Percentiles rank a stretch among this genome's conserved stretches.
phyloP scores from a whole-genome alignment of 192 early-diverging fungal genomes.

The Lunasporangiospora selenospora region DNA sequence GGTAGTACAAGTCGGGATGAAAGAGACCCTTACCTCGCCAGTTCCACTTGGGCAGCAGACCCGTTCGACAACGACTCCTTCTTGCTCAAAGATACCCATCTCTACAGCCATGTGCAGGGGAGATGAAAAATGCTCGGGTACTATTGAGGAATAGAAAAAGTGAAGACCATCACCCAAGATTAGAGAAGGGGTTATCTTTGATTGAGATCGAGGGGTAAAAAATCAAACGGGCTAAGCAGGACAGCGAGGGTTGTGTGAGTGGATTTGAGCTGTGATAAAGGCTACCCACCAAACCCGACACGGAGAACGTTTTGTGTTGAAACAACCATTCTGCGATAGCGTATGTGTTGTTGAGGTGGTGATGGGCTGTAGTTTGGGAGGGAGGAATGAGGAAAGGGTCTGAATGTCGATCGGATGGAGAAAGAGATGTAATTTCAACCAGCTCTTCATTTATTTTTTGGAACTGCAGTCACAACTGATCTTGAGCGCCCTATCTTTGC shows the following conservation, averaged over 20 bases:
- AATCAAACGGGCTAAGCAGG: too few relatives aligned
- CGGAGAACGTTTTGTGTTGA: constrained; percentile 39
- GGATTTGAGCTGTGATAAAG: too few relatives aligned
- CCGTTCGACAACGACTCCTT: constrained; percentile 62
- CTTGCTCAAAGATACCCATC: constrained; percentile 58
- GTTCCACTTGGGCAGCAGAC: constrained; percentile 56
- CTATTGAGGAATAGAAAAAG: constrained; percentile 27
- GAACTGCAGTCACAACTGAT: too few relatives aligned
- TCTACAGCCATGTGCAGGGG: constrained; percentile 69
- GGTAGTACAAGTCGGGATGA: too few relatives aligned
- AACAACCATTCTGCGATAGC: constrained; percentile 16
- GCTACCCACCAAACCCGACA: constrained; percentile 40
- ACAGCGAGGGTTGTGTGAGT: too few relatives aligned
- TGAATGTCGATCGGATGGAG: too few relatives aligned
- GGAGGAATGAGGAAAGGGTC: background rate
- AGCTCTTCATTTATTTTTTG: too few relatives aligned
- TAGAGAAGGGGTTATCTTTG: too few relatives aligned
- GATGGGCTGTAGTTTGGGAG: background rate
- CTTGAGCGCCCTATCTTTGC: too few relatives aligned
- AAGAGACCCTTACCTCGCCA: constrained; percentile 34
- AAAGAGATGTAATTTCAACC: too few relatives aligned
- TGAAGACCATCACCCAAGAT: too few relatives aligned
- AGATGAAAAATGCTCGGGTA: constrained; percentile 82
- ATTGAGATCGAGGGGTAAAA: too few relatives aligned
- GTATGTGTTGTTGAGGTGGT: background rate